Conservation (phyloP, 1,284 basidiomycete genomes). For the Moesziomyces parantarcticus region DNA sequence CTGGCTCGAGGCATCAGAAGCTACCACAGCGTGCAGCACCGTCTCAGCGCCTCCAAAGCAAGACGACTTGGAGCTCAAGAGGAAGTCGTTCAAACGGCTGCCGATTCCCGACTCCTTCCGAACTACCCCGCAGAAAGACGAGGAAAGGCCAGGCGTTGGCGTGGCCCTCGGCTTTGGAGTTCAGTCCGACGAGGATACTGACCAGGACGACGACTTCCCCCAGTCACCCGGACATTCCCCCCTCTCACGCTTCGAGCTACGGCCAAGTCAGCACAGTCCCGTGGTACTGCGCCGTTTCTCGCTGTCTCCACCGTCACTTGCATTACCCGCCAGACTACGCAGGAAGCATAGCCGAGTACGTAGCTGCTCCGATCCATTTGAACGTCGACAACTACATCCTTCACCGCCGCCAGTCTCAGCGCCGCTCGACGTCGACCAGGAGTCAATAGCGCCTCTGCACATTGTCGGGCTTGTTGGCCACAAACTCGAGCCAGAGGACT, state of each 20-base stretch:
- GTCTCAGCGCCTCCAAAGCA: background rate
- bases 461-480: background rate
- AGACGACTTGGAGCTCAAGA: background rate
- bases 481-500: background rate
- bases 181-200: background rate
- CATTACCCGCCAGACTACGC: background rate
- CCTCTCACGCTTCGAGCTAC: slow-evolving; percentile 3
- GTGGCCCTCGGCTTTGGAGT: slow-evolving; percentile 1
- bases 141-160: background rate
- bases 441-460: background rate
- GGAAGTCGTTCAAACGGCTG: slow-evolving; percentile 8
- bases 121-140: background rate
- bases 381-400: slow-evolving; percentile 3
- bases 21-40: slow-evolving; percentile 3
- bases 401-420: background rate
- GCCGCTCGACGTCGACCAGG: background rate
- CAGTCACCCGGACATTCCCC: slow-evolving; percentile 13
- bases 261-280: background rate
- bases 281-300: background rate
- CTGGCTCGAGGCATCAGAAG: slow-evolving; percentile 3
- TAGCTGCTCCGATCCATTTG: background rate
- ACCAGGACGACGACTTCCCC: slow-evolving; percentile 2
- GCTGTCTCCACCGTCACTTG: background rate
- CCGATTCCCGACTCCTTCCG: slow-evolving; percentile 5
- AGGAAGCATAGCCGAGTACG: background rate